Percentiles rank a stretch among this genome's conserved stretches.
These are phyloP conservation scores for Erythrobasidium yunnanense DNA, from an alignment of 768 basidiomycete genomes.

Conservation along the genomic window DNA sequence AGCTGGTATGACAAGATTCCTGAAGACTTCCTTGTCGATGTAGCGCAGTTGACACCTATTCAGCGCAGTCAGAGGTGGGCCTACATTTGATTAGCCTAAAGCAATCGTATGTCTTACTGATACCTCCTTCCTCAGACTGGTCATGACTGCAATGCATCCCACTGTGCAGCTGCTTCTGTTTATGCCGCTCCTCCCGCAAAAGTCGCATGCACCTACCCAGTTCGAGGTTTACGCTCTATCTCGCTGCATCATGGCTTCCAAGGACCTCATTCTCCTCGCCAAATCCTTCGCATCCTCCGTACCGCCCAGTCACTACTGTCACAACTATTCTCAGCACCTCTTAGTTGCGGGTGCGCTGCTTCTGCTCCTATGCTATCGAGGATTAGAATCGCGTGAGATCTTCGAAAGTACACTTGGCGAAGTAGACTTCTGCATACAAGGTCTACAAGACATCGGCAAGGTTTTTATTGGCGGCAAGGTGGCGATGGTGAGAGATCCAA, in stretches of 20 bases:
- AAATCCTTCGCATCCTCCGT: neutral
- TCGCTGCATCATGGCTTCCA: conserved; percentile 20
- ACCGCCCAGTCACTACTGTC: conserved; percentile 5
- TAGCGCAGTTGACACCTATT: neutral
- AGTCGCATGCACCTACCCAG: neutral
- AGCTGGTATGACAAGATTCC: neutral
- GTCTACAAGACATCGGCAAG: neutral
- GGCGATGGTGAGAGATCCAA: too few relatives aligned
- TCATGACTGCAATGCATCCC: neutral
- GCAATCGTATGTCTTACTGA: neutral
- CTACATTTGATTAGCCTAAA: neutral
- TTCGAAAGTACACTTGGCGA: neutral
- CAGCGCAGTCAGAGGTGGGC: neutral
- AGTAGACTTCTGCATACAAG: neutral
- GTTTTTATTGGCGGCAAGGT: conserved; percentile 8
- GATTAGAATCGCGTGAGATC: neutral
- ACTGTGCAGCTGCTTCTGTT: conserved; percentile 2
- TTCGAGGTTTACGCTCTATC: conserved; percentile 6
- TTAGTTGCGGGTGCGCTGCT: conserved; percentile 18
- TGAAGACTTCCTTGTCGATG: neutral
- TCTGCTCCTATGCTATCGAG: conserved; percentile 11
- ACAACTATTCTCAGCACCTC: conserved; percentile 17
- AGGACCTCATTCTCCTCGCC: conserved; percentile 6
- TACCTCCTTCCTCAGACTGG: neutral
- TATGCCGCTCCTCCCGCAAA: conserved; percentile 20